These are phyloP conservation scores for Macroventuria anomochaeta DNA, from an alignment of 2,329 filamentous ascomycete species.

Conservation along the genomic window DNA sequence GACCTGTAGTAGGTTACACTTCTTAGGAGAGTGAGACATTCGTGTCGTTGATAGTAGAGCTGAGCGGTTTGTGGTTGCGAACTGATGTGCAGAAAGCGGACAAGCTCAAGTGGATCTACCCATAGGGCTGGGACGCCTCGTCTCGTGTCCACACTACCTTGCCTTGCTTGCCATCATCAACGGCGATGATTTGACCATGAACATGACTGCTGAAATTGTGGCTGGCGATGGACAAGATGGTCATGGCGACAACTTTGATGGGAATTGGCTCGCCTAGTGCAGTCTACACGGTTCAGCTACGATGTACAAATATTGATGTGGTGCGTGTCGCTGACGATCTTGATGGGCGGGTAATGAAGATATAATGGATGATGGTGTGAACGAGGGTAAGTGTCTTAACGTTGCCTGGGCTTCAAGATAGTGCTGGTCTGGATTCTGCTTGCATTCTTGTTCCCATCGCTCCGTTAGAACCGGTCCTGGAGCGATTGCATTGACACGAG, in stretches of 20 bases:
- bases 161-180: slow-evolving; percentile 57
- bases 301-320: neutral
- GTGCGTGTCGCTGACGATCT: neutral
- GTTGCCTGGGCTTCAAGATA: slow-evolving; percentile 55
- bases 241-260: slow-evolving; percentile 52
- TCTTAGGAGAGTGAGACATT: neutral
- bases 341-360: neutral
- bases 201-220: slow-evolving; percentile 54
- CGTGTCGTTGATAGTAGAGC: neutral
- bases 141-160: slow-evolving; percentile 51
- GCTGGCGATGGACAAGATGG: slow-evolving; percentile 56
- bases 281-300: slow-evolving; percentile 29
- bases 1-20: neutral
- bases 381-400: slow-evolving; percentile 20
- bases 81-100: neutral
- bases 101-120: neutral
- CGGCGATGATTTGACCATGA: slow-evolving; percentile 54
- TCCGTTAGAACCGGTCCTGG: slow-evolving; percentile 56
- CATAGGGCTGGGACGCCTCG: slow-evolving; percentile 24
- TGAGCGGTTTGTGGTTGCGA: neutral
- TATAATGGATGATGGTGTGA: neutral
- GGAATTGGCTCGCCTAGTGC: slow-evolving; percentile 50
- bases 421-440: slow-evolving; percentile 47
- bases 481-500: slow-evolving; percentile 56
- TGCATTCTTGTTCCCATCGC: slow-evolving; percentile 53